phyloP scores from a whole-genome alignment of 2,329 filamentous ascomycete genomes.

The Neonectria faginata region DNA sequence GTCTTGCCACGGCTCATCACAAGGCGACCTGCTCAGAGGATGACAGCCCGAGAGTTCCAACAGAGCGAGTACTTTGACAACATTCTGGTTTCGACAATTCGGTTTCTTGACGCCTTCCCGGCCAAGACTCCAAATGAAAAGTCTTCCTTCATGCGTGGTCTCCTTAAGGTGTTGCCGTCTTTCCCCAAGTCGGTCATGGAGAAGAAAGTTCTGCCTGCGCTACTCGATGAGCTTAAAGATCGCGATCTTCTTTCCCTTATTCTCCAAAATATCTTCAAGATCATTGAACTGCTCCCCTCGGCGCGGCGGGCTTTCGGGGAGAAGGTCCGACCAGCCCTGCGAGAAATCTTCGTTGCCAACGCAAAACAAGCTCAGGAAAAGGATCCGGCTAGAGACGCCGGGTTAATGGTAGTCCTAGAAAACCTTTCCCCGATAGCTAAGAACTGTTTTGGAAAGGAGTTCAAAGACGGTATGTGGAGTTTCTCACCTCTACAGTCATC shows the following conservation, averaged over 20 bases:
- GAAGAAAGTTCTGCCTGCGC: conserved; percentile 89
- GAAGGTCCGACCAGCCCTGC: conserved; percentile 84
- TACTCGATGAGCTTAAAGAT: conserved; percentile 95
- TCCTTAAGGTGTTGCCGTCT: conserved; percentile 87
- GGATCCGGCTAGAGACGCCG: conserved; percentile 86
- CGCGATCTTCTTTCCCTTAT: conserved; percentile 86
- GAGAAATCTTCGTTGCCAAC: conserved; percentile 81
- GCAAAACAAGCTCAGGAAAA: conserved; percentile 73
- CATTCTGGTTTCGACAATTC: conserved; percentile 93
- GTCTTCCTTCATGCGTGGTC: conserved; percentile 87
- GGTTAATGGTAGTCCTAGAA: conserved; percentile 90
- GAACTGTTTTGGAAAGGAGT: conserved; percentile 90
- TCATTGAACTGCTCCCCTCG: conserved; percentile 81
- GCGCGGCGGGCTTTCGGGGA: conserved; percentile 85
- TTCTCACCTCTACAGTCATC: conserved; percentile 21
- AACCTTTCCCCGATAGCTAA: conserved; percentile 80
- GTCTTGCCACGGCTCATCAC: conserved; percentile 90
- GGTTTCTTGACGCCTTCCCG: conserved; percentile 90
- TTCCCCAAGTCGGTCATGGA: conserved; percentile 95
- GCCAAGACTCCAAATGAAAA: conserved; percentile 95
- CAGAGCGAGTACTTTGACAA: conserved; percentile 98
- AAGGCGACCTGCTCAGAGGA: conserved; percentile 84
- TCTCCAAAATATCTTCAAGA: conserved; percentile 91
- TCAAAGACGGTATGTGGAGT: conserved; percentile 82
- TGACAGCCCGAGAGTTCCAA: conserved; percentile 92